Evolutionary conservation across 2,329 filamentous ascomycete species (phyloP).

Genomic region (Macroventuria anomochaeta): DNA sequence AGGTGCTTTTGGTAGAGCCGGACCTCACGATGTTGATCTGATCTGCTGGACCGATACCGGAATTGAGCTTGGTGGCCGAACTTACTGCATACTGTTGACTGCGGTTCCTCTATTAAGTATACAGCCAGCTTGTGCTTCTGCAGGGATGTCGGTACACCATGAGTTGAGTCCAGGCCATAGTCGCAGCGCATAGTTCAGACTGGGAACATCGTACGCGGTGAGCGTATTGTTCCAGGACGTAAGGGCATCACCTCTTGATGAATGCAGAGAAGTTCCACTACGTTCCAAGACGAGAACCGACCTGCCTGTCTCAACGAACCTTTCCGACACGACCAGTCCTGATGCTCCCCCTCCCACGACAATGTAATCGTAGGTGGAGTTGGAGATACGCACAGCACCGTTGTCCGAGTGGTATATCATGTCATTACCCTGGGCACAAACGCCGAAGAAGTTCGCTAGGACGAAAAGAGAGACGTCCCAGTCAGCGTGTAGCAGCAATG

Average conservation of each 20-base stretch:
- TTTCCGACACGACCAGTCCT: conserved; percentile 47
- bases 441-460: neutral
- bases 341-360: conserved; percentile 50
- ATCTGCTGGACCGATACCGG: conserved; percentile 33
- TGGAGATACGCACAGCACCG: conserved; percentile 11
- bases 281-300: conserved; percentile 51
- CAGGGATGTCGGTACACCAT: conserved; percentile 49
- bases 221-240: conserved; percentile 34
- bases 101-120: conserved; percentile 49
- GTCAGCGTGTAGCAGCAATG: neutral
- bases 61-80: conserved; percentile 31
- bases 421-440: neutral
- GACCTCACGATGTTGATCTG: conserved; percentile 32
- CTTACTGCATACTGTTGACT: conserved; percentile 32
- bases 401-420: neutral
- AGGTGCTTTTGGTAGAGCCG: conserved; percentile 17
- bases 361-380: conserved; percentile 51
- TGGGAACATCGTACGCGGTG: conserved; percentile 36
- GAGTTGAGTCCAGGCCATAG: conserved; percentile 44
- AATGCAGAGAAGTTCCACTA: conserved; percentile 45
- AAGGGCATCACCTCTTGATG: conserved; percentile 39
- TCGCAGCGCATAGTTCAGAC: conserved; percentile 22
- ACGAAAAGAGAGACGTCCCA: neutral
- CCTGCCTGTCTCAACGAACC: conserved; percentile 48
- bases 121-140: conserved; percentile 41